Base-by-base conservation (phyloP, 768 basidiomycete species). In the Xanthoconium purpureum region DNA sequence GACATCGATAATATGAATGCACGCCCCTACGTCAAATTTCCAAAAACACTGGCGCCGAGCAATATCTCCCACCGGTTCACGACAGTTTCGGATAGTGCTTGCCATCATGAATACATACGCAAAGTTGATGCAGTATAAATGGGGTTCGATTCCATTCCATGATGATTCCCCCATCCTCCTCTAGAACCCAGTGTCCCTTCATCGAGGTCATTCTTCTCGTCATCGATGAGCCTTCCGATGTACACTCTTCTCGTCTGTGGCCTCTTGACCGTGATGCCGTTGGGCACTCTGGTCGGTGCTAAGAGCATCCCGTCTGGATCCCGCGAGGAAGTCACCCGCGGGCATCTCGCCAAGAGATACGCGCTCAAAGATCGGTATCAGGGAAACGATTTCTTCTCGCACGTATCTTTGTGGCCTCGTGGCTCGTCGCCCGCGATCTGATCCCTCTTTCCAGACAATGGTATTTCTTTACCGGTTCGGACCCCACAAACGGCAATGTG, bases 401-500 rank as follows among this genome's bases (percentile, higher is more conserved):
- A 59, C 37, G 73, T 77, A 28, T 45, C 47, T 15, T 14, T 29
- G 5, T 30, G 28, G 24, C 20, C 24, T 46, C 6, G 18, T 33
- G 40, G 14, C 45, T 10, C 9, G 17, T 42, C 50, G 47, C 47
- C 17, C 36, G 29, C 13, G 12, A 29, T n/a, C 56, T 32, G 53
- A 55, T 44, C 38, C 50, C 42, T 29, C 58, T 37, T 24, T 57
- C 37, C 58, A 89, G 87, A 46, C 64, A 78, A 15, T 91, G 85
- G 84, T 71, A 80, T 30, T 91, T 86, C 72, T 88, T 79, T 69
- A 74, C 74, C 15, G 72, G 59, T 6, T 2, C 66, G 8, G 90
- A 92, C 68, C 90, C 90, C 2, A 91, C 90, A 1, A 71, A 82
- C 59, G 90, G 89, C 13, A 73, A 71, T 35, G 91, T 93, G 52